phyloP scores from a whole-genome alignment of 2,329 filamentous ascomycete genomes.

The Cryphonectria carpinicola region DNA sequence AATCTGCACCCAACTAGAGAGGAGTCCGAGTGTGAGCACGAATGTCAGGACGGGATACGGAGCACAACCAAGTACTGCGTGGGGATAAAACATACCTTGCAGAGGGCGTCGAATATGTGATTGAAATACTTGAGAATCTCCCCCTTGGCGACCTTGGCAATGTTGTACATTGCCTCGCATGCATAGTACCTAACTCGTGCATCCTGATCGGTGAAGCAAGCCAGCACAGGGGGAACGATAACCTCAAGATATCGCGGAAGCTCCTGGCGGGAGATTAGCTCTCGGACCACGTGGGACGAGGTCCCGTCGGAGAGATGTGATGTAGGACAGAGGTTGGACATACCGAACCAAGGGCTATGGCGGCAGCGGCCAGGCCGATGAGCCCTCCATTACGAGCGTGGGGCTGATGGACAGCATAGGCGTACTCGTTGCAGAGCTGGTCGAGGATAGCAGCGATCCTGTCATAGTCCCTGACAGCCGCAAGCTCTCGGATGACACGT shows the following conservation, averaged over 20 bases:
- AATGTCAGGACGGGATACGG: neutral
- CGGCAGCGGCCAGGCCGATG: slow-evolving; percentile 92
- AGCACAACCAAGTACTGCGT: slow-evolving; percentile 6
- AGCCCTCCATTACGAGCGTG: slow-evolving; percentile 95
- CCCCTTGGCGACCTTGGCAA: slow-evolving; percentile 97
- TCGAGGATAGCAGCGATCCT: slow-evolving; percentile 87
- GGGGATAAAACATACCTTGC: slow-evolving; percentile 69
- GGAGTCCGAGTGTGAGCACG: slow-evolving; percentile 19
- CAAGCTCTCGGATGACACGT: slow-evolving; percentile 83
- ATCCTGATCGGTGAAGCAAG: slow-evolving; percentile 98
- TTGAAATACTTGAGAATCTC: slow-evolving; percentile 98
- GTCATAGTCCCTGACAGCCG: slow-evolving; percentile 75
- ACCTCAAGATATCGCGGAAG: slow-evolving; percentile 88
- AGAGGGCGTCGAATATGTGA: slow-evolving; percentile 94
- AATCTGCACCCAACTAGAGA: slow-evolving; percentile 84
- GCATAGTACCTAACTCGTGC: slow-evolving; percentile 96
- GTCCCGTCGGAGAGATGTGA: neutral
- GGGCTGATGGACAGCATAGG: slow-evolving; percentile 94
- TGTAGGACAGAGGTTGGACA: slow-evolving; percentile 39
- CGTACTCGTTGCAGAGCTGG: slow-evolving; percentile 96
- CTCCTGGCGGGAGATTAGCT: slow-evolving; percentile 59
- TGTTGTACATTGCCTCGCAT: slow-evolving; percentile 99
- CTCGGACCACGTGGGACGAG: neutral
- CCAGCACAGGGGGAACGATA: slow-evolving; percentile 94
- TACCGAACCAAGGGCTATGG: slow-evolving; percentile 91